Conservation (phyloP, 768 basidiomycete species). For the Epithele typhae region DNA sequence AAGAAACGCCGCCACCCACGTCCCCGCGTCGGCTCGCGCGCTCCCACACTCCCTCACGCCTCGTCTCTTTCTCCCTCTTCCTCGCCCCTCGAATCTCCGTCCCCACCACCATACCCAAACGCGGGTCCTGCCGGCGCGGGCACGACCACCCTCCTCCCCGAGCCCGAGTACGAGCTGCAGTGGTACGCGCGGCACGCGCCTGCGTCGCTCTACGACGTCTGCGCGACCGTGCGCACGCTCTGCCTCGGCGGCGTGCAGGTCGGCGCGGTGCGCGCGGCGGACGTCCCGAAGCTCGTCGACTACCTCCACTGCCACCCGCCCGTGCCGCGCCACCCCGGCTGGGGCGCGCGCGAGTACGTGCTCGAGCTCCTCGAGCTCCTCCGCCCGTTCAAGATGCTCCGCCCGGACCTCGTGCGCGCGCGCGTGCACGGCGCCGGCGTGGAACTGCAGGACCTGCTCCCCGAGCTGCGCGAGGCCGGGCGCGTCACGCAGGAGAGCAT, state of each 20-base stretch:
- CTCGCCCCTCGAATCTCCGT: too few species aligned
- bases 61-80: neutral
- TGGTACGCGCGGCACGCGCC: conserved; percentile 11
- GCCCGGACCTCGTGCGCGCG: conserved; percentile 5
- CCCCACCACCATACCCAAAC: too few species aligned
- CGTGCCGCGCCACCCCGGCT: conserved; percentile 4
- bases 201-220: conserved; percentile 11
- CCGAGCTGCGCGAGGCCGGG: conserved; percentile 11
- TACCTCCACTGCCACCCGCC: conserved; percentile 15
- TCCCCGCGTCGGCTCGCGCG: neutral
- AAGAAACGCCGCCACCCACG: conserved; percentile 2
- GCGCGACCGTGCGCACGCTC: conserved; percentile 13
- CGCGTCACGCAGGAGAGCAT: conserved; percentile 16
- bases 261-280: conserved; percentile 10
- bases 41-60: neutral
- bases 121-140: neutral
- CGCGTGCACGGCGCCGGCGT: neutral
- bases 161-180: conserved; percentile 6
- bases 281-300: conserved; percentile 13
- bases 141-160: neutral
- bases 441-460: conserved; percentile 5
- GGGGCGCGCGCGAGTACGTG: conserved; percentile 16
- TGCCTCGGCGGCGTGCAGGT: conserved; percentile 16
- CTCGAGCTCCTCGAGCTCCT: conserved; percentile 16
- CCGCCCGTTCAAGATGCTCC: conserved; percentile 13